Base-by-base conservation (phyloP, 257 asterid genomes). In the Solanum pimpinellifolium region DNA sequence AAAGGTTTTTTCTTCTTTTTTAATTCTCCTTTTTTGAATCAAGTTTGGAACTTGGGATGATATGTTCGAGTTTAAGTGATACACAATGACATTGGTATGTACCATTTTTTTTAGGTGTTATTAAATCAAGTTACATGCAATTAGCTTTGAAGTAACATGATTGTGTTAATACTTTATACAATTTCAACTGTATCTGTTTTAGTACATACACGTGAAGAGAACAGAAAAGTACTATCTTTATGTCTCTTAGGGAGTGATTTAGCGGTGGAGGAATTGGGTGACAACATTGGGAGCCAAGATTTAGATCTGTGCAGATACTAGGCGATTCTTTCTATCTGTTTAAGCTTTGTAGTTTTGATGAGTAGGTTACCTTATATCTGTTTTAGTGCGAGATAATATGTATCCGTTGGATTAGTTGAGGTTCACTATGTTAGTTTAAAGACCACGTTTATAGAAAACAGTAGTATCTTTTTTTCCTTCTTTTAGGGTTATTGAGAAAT, bases 1-100 rank as follows among this genome's bases (percentile, higher is more conserved):
- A 86, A 88, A 95, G 99, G 99, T 95, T 81, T 87, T 35, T 39
- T 85, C 25, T 68, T 20, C 23, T 83, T 46, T 25, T 31, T 33
- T 42, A 10, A 42, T 42, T 42, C 3, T 42, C 47, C 12, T 10
- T 42, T 42, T 42, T 42, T 42, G 47, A 21, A 59, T 31, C 11
- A 16, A n/a, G 13, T 20, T 49, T 83, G 10, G 14, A 4, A 11
- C 81, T 42, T 35, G 23, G 83, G 35, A n/a, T 76, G 76, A 21
- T 42, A 39, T 70, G 27, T 6, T 46, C 1, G 37, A 33, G 25
- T 66, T n/a, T n/a, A n/a, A 62, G 70, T 62, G 14, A 62, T n/a
- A 11, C 14, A 62, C 15, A 62, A 4, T 62, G 31, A 23, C 70
- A 56, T 56, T 56, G 11, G 12, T 56, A 18, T 56, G 18, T 49